Percentiles rank a stretch among this genome's conserved stretches.
phyloP scores from a whole-genome alignment of 805 yeast species.

The Alloascoidea africana region DNA sequence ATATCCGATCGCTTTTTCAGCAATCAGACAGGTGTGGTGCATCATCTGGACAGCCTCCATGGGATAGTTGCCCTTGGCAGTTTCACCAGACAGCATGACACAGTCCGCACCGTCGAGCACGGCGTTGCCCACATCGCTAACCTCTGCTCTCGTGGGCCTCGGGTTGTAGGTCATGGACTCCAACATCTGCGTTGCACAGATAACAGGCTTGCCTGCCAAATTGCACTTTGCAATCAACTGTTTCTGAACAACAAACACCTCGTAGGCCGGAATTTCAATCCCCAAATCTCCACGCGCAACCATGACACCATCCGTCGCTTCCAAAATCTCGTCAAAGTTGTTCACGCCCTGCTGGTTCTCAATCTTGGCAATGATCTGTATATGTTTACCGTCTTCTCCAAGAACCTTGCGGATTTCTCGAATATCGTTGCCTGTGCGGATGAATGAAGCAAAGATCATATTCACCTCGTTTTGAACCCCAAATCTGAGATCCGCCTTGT shows the following conservation, averaged over 20 bases:
- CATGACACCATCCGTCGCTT: slow-evolving; percentile 83
- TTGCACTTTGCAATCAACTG: slow-evolving; percentile 84
- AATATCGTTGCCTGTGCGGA: slow-evolving; percentile 73
- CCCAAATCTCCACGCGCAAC: slow-evolving; percentile 92
- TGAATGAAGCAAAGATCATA: slow-evolving; percentile 83
- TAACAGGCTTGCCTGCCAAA: slow-evolving; percentile 84
- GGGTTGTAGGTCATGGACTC: slow-evolving; percentile 91
- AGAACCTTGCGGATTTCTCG: slow-evolving; percentile 63
- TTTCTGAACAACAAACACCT: slow-evolving; percentile 81
- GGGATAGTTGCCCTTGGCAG: slow-evolving; percentile 90
- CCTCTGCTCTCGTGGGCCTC: slow-evolving; percentile 93
- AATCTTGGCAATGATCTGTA: slow-evolving; percentile 74
- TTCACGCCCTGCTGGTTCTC: slow-evolving; percentile 91
- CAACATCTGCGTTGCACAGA: slow-evolving; percentile 89
- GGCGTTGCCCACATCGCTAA: slow-evolving; percentile 86
- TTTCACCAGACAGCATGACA: slow-evolving; percentile 89
- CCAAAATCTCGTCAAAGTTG: slow-evolving; percentile 75
- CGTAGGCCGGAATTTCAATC: slow-evolving; percentile 87
- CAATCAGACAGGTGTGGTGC: slow-evolving; percentile 78
- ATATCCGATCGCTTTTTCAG: slow-evolving; percentile 79
- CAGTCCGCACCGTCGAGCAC: slow-evolving; percentile 89
- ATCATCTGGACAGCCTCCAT: slow-evolving; percentile 81
- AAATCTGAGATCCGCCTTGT: slow-evolving; percentile 62
- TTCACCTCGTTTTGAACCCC: slow-evolving; percentile 83
- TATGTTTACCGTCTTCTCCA: slow-evolving; percentile 78